Conservation (phyloP, 305 asterid species). For the Stenogyne calaminthoides region DNA sequence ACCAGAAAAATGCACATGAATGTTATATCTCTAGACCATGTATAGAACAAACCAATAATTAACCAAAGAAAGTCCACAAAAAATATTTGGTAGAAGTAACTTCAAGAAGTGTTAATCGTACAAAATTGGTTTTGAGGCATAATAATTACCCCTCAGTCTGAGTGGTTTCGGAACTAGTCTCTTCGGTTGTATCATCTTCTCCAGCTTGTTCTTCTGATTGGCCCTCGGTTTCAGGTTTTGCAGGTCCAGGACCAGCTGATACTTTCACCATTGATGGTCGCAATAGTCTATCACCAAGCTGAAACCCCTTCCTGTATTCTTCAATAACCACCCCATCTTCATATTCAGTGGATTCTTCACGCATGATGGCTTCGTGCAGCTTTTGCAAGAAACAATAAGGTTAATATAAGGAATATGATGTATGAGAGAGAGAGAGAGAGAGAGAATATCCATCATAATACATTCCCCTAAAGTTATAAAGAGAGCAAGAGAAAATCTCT, state of each 20-base stretch:
- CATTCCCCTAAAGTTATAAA: constrained; percentile 2
- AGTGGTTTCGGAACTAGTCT: constrained; percentile 36
- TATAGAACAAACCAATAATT: constrained; percentile 7
- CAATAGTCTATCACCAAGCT: constrained; percentile 74
- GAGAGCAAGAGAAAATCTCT: constrained; percentile 2
- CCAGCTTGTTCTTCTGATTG: constrained; percentile 36
- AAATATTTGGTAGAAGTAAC: constrained; percentile 12
- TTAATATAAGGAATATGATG: constrained; percentile 13
- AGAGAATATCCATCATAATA: neutral
- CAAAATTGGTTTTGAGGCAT: constrained; percentile 39
- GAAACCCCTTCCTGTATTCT: constrained; percentile 80
- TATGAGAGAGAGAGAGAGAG: neutral
- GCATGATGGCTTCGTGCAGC: constrained; percentile 94
- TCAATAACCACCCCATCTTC: constrained; percentile 72
- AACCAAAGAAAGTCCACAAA: constrained; percentile 18
- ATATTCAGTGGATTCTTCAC: constrained; percentile 75
- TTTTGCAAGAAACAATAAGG: constrained; percentile 36
- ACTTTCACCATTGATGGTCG: constrained; percentile 97
- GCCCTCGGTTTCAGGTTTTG: constrained; percentile 39
- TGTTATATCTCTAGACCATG: constrained; percentile 16
- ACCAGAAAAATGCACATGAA: neutral
- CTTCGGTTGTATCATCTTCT: constrained; percentile 32
- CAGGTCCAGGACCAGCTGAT: constrained; percentile 86
- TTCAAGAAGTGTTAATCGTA: constrained; percentile 13
- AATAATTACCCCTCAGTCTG: constrained; percentile 36